Conservation (phyloP, 306 rosid species). For the Lotus japonicus region DNA sequence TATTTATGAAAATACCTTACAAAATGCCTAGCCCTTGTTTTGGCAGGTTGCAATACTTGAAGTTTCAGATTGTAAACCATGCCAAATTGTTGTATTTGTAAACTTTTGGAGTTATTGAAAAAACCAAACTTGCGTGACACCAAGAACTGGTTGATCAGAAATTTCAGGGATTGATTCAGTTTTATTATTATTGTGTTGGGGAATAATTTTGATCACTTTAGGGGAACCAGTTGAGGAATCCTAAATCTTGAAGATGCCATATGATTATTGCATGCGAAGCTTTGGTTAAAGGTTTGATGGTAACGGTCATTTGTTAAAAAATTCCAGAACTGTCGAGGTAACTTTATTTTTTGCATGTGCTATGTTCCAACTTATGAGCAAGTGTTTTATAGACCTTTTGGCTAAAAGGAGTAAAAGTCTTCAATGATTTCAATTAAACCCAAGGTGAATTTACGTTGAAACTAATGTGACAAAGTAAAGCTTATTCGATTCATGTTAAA, state of each 20-base stretch:
- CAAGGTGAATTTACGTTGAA: too few relatives aligned
- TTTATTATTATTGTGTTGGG: background rate
- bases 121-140: background rate
- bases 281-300: constrained; percentile 9
- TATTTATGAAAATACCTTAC: too few relatives aligned
- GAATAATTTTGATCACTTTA: constrained; percentile 26
- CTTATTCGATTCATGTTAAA: too few relatives aligned
- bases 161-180: background rate
- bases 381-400: background rate
- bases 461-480: too few relatives aligned
- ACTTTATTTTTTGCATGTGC: constrained; percentile 2
- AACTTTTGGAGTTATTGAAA: background rate
- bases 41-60: too few relatives aligned
- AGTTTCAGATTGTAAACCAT: too few relatives aligned
- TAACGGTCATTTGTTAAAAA: constrained; percentile 11
- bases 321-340: background rate
- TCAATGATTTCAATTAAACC: too few relatives aligned
- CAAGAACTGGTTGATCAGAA: background rate
- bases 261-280: constrained; percentile 26
- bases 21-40: too few relatives aligned
- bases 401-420: too few relatives aligned
- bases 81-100: too few relatives aligned
- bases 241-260: too few relatives aligned
- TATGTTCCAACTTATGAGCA: background rate
- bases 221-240: background rate